These are phyloP conservation scores for Mrakia frigida DNA, from an alignment of 768 basidiomycete genomes.

Conservation along the genomic window DNA sequence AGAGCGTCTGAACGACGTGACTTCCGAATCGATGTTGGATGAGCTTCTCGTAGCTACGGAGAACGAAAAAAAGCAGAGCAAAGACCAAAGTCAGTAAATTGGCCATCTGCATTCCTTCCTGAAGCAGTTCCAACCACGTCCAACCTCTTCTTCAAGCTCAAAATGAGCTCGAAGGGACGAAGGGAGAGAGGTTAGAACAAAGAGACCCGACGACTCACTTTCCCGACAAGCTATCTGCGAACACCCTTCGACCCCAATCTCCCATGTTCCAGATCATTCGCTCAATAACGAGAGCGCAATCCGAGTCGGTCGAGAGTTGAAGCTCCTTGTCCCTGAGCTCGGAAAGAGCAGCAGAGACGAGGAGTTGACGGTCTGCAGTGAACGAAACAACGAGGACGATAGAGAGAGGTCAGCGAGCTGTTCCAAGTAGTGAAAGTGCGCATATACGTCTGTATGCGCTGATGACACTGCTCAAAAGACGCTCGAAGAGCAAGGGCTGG, in stretches of 20 bases:
- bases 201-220: constrained; percentile 56
- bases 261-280: constrained; percentile 90
- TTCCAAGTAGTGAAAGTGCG: not conserved
- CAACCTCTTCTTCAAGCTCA: not conserved
- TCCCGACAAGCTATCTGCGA: constrained; percentile 77
- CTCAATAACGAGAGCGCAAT: constrained; percentile 85
- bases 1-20: constrained; percentile 88
- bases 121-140: too few relatives aligned
- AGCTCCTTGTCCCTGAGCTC: constrained; percentile 86
- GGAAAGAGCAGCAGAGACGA: constrained; percentile 72
- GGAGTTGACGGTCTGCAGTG: constrained; percentile 61
- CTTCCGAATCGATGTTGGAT: constrained; percentile 78
- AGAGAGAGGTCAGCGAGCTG: constrained; percentile 7
- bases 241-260: constrained; percentile 87
- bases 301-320: constrained; percentile 84
- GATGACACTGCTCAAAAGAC: constrained; percentile 23
- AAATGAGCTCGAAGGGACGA: not conserved
- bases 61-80: not conserved
- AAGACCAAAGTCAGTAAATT: not conserved
- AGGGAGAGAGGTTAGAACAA: not conserved
- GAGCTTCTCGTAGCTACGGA: constrained; percentile 35
- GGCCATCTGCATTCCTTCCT: too few relatives aligned
- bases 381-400: not conserved
- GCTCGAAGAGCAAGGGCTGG: not conserved
- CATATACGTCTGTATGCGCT: not conserved